Conservation (phyloP, 306 rosid species). For the Datisca glomerata region DNA sequence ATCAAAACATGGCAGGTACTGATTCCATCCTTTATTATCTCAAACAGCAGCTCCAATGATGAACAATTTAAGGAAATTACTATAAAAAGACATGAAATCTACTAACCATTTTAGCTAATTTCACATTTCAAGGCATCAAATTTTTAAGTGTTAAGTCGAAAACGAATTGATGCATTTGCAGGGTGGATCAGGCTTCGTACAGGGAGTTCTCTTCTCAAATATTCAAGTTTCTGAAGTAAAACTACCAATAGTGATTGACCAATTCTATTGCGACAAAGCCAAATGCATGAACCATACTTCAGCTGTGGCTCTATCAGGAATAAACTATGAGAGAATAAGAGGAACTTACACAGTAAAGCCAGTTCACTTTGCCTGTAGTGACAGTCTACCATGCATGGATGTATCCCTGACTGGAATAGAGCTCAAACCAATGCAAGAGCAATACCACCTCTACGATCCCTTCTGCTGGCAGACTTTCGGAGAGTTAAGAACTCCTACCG, state of each 20-base stretch:
- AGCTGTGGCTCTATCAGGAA: slow-evolving; percentile 80
- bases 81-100: no score
- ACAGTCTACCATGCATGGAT: slow-evolving; percentile 73
- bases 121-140: slow-evolving; percentile 1
- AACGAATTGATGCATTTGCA: slow-evolving; percentile 19
- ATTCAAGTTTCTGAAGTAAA: slow-evolving; percentile 79
- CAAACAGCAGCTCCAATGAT: no score
- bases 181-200: slow-evolving; percentile 95
- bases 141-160: background rate
- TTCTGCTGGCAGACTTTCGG: slow-evolving; percentile 96
- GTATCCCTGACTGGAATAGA: slow-evolving; percentile 64
- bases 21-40: slow-evolving; percentile 2
- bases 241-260: slow-evolving; percentile 87
- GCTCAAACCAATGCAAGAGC: slow-evolving; percentile 70
- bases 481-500: slow-evolving; percentile 62
- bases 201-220: slow-evolving; percentile 79
- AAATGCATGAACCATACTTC: slow-evolving; percentile 61
- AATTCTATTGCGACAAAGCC: slow-evolving; percentile 84
- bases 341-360: slow-evolving; percentile 90
- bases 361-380: slow-evolving; percentile 92
- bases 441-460: slow-evolving; percentile 61
- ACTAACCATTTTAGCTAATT: no score
- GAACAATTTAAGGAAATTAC: no score
- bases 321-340: slow-evolving; percentile 73
- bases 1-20: slow-evolving; percentile 99